phyloP scores from a whole-genome alignment of 192 early-diverging fungal genomes.

The Backusella parvicylindrica region DNA sequence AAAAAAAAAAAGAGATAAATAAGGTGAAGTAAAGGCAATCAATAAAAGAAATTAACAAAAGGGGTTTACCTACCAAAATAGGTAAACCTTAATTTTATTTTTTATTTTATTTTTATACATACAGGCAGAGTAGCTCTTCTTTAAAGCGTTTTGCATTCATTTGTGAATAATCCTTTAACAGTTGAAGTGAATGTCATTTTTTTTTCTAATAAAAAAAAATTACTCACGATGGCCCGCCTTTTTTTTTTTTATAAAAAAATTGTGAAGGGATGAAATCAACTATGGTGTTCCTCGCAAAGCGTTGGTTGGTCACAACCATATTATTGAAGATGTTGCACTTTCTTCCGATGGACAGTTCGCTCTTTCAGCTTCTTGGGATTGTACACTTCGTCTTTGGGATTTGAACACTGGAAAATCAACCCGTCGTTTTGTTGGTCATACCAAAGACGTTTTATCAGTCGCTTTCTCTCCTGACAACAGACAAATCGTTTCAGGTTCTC shows the following conservation, averaged over 20 bases:
- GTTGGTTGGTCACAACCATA: conserved; percentile 97
- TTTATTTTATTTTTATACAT: background rate
- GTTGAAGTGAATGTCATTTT: conserved; percentile 19
- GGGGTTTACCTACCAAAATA: background rate
- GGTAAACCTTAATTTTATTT: background rate
- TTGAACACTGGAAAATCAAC: conserved; percentile 90
- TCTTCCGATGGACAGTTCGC: conserved; percentile 98
- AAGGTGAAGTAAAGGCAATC: background rate
- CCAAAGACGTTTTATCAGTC: conserved; percentile 94
- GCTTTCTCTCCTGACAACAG: conserved; percentile 99
- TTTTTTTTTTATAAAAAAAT: background rate
- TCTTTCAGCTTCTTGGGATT: conserved; percentile 97
- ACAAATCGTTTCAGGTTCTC: conserved; percentile 96
- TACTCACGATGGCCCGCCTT: conserved; percentile 16
- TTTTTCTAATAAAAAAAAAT: background rate
- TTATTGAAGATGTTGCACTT: conserved; percentile 95
- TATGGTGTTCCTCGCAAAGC: conserved; percentile 87
- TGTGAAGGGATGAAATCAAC: conserved; percentile 74
- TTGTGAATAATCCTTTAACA: background rate
- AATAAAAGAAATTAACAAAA: background rate
- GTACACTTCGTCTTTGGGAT: conserved; percentile 99
- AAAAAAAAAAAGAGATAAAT: background rate
- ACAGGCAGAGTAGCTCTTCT: background rate
- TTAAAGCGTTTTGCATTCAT: background rate
- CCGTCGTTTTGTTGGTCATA: conserved; percentile 94